A percentile compares a stretch with the other conserved stretches of the same genome.
phyloP scores from a whole-genome alignment of 805 yeast genomes.

The Kluyveromyces aestuarii region DNA sequence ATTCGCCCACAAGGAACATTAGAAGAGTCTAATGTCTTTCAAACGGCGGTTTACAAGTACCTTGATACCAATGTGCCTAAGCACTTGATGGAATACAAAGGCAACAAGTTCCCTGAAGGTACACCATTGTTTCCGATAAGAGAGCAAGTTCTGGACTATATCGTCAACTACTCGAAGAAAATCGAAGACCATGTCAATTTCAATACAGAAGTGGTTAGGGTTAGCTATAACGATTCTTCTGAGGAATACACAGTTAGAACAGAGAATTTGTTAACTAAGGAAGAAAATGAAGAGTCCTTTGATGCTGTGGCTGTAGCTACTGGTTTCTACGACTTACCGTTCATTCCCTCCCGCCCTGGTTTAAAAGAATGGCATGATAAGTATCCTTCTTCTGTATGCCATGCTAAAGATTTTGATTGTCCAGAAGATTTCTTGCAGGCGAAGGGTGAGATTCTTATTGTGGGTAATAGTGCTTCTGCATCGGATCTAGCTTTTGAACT shows the following conservation, averaged over 20 bases:
- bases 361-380: constrained; percentile 36
- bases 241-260: constrained; percentile 38
- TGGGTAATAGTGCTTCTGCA: constrained; percentile 78
- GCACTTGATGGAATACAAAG: constrained; percentile 53
- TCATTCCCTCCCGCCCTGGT: constrained; percentile 47
- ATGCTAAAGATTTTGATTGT: constrained; percentile 47
- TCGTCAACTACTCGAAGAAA: constrained; percentile 41
- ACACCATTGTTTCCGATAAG: constrained; percentile 51
- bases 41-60: constrained; percentile 48
- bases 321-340: constrained; percentile 59
- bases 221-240: constrained; percentile 17
- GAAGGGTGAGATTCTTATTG: constrained; percentile 41
- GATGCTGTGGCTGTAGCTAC: constrained; percentile 58
- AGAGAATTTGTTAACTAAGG: constrained; percentile 22
- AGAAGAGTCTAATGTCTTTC: constrained; percentile 30
- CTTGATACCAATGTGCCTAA: constrained; percentile 61
- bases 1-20: constrained; percentile 4
- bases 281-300: constrained; percentile 22
- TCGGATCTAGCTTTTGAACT: constrained; percentile 61
- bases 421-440: constrained; percentile 34
- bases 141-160: constrained; percentile 47
- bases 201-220: constrained; percentile 39
- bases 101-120: constrained; percentile 36
- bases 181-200: constrained; percentile 35
- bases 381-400: constrained; percentile 42